Evolutionary conservation across 2,329 filamentous ascomycete species (phyloP).

Genomic region (Metarhizium brunneum): DNA sequence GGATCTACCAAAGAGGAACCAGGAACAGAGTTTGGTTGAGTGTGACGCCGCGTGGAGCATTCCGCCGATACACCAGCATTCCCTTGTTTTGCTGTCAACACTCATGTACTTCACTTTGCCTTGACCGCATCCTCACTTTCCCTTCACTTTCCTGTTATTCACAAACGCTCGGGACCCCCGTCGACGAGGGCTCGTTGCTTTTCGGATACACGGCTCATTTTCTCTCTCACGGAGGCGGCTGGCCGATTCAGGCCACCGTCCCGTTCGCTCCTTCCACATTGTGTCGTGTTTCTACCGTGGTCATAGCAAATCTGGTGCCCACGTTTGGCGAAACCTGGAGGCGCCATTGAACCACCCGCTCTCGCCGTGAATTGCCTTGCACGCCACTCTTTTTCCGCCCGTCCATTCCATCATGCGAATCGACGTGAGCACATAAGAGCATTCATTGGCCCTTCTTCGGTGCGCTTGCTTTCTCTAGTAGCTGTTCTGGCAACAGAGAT

Average conservation of each 20-base stretch:
- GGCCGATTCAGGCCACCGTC: not conserved
- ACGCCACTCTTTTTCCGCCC: not conserved
- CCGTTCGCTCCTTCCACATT: not conserved
- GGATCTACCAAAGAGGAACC: not conserved
- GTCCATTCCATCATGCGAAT: conserved; percentile 3
- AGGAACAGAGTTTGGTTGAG: not conserved
- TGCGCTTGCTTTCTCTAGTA: not conserved
- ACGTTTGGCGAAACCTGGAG: not conserved
- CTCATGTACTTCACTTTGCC: not conserved
- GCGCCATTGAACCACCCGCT: not conserved
- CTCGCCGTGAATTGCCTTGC: not conserved
- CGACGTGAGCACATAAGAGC: not conserved
- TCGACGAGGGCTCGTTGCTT: not conserved
- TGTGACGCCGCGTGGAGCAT: not conserved
- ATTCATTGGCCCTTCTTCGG: not conserved
- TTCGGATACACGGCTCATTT: not conserved
- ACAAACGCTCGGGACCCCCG: not conserved
- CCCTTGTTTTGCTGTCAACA: not conserved
- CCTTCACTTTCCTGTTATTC: not conserved
- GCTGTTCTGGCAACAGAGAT: not conserved
- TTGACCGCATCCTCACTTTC: not conserved
- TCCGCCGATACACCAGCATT: not conserved
- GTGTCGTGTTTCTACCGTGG: not conserved
- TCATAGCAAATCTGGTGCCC: not conserved
- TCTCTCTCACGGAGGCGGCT: not conserved